Base-by-base conservation (phyloP, 176 grass and related monocot genomes). In the Phoenix dactylifera region DNA sequence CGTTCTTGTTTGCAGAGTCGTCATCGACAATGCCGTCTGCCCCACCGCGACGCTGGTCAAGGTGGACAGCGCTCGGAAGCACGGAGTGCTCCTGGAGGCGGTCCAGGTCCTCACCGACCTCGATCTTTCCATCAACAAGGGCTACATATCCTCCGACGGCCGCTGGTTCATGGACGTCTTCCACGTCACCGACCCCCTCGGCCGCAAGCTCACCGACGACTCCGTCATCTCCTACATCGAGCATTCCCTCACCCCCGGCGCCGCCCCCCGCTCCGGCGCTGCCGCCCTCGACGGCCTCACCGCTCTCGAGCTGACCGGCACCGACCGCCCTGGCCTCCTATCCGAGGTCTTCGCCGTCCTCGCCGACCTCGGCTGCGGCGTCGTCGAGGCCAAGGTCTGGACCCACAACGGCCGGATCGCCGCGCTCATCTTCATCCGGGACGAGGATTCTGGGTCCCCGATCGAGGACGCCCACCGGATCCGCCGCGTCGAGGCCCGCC, bases 161-260 rank as follows among this genome's bases (percentile, higher is more conserved):
- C 79, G 87, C 4, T 98, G 94, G 94, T 98, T 98, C 94, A 98
- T 98, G 94, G 94, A 98, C 67, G 94, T 98, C 16, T 98, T 98
- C 88, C 88, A 98, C 74, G 85, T 90, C 35, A 93, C 84, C 7
- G 94, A 98, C 59, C 78, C 62, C 39, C 67, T 24, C 14, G 94
- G 88, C 0, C 54, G 67, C 60, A 98, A 98, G 76, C 82, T 98
- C 20, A 50, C 76, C 25, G 81, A 93, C 32, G 63, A 76, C 14
- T 73, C 74, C 50, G 39, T 76, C 4, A 64, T 97, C 28, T 80
- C 72, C 55, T 74, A 76, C 28, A 67, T 98, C 66, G 84, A 98
- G 50, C 30, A 68, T 4, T 65, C 92, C 26, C 59, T 94, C 60
- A 59, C 69, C 55, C 22, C 68, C 65, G 50, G 15, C 19, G 71